These are phyloP conservation scores for Debaryomyces subglobosus DNA, from an alignment of 1,139 yeast species.

Conservation along the genomic window DNA sequence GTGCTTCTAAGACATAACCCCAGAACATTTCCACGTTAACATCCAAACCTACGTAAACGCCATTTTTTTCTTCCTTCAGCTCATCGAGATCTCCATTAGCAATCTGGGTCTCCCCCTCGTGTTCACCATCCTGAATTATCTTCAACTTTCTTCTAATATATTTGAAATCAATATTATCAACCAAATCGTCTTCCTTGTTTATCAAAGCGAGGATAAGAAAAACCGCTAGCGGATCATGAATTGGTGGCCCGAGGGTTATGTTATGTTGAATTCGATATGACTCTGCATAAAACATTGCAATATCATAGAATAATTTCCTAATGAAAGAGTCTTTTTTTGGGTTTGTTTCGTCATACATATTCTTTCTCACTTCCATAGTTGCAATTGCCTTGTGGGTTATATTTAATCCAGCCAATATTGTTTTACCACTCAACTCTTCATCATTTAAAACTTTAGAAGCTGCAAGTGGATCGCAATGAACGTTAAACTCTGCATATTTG, in stretches of 20 bases:
- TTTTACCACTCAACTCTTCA: constrained; percentile 46
- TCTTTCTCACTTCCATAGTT: constrained; percentile 43
- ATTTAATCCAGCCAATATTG: constrained; percentile 66
- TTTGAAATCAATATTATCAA: constrained; percentile 34
- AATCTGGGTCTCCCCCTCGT: constrained; percentile 39
- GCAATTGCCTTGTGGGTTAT: constrained; percentile 73
- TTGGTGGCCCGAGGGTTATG: constrained; percentile 65
- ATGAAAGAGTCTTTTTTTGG: constrained; percentile 31
- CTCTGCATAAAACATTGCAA: constrained; percentile 57
- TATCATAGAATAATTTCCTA: constrained; percentile 57
- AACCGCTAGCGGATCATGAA: constrained; percentile 81
- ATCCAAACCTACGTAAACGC: constrained; percentile 48
- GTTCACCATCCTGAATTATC: constrained; percentile 33
- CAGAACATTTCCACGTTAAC: constrained; percentile 56
- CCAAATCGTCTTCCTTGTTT: constrained; percentile 28
- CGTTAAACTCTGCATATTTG: constrained; percentile 75
- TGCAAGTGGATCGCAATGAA: constrained; percentile 77
- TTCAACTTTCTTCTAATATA: constrained; percentile 29
- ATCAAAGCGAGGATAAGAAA: constrained; percentile 55
- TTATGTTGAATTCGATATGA: constrained; percentile 50
- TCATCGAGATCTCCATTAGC: constrained; percentile 29
- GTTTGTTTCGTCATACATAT: constrained; percentile 24
- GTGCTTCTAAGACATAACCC: constrained; percentile 48
- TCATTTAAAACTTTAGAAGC: constrained; percentile 59
- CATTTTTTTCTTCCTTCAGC: constrained; percentile 32